Conservation (phyloP, 208 protist genomes). For the Trypanosoma platydactyli region DNA sequence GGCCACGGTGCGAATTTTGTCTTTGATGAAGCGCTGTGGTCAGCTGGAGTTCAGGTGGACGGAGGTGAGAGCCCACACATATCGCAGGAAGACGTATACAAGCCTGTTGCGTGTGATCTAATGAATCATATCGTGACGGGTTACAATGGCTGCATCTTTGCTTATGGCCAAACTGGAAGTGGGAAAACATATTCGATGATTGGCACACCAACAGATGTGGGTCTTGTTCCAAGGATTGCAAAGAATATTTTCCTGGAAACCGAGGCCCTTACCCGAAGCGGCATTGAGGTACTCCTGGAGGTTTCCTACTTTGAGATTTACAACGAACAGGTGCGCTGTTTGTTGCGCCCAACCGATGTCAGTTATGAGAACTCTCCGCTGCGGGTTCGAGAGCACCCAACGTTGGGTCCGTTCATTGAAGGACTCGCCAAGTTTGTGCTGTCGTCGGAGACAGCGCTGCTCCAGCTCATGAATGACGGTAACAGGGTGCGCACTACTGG, state of each 20-base stretch:
- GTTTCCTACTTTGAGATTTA: constrained; percentile 92
- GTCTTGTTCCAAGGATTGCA: constrained; percentile 72
- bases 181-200: constrained; percentile 90
- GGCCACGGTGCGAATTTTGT: constrained; percentile 47
- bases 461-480: constrained; percentile 83
- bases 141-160: constrained; percentile 89
- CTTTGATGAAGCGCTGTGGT: constrained; percentile 83
- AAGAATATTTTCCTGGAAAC: constrained; percentile 52
- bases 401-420: constrained; percentile 78
- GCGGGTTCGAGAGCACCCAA: constrained; percentile 80
- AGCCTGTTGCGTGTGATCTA: constrained; percentile 51
- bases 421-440: constrained; percentile 79
- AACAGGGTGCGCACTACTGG: constrained; percentile 84
- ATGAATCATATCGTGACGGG: constrained; percentile 67
- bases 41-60: constrained; percentile 33
- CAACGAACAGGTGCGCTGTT: constrained; percentile 84
- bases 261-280: constrained; percentile 32
- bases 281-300: constrained; percentile 77
- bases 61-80: constrained; percentile 45
- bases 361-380: constrained; percentile 68
- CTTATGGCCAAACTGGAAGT: constrained; percentile 88
- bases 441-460: constrained; percentile 52
- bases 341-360: constrained; percentile 55
- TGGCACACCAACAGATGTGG: constrained; percentile 40
- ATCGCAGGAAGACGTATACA: constrained; percentile 64